A percentile compares a stretch with the other conserved stretches of the same genome.
Conservation (phyloP, 2,329 filamentous ascomycete genomes). For the Rutstroemia sp. region DNA sequence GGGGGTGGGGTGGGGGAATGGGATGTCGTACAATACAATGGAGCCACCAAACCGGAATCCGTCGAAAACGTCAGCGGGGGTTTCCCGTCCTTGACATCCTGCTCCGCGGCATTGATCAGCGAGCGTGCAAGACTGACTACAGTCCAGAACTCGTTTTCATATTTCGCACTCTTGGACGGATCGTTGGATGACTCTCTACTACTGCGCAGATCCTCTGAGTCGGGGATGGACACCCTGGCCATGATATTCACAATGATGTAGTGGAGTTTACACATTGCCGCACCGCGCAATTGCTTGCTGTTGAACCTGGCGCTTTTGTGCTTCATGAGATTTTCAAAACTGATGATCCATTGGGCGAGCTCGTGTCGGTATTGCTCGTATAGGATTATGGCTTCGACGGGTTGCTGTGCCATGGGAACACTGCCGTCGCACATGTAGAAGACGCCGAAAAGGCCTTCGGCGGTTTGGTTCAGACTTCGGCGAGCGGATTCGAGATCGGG, state of each 20-base stretch:
- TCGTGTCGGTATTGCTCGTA: slow-evolving; percentile 11
- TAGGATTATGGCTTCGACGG: slow-evolving; percentile 10
- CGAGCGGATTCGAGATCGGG: slow-evolving; percentile 20
- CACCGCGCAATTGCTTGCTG: slow-evolving; percentile 23
- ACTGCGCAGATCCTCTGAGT: not conserved
- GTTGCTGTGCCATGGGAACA: slow-evolving; percentile 16
- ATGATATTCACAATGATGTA: slow-evolving; percentile 21
- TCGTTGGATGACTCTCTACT: not conserved
- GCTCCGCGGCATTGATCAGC: slow-evolving; percentile 21
- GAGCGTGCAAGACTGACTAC: slow-evolving; percentile 22
- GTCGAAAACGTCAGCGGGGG: slow-evolving; percentile 22
- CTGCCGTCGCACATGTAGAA: slow-evolving; percentile 18
- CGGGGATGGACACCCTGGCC: slow-evolving; percentile 10
- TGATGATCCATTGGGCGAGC: slow-evolving; percentile 18
- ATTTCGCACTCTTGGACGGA: not conserved
- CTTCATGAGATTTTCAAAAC: slow-evolving; percentile 25
- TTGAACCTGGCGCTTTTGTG: slow-evolving; percentile 15
- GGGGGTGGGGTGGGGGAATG: too few species aligned
- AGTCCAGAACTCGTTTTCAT: slow-evolving; percentile 14
- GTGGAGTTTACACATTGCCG: slow-evolving; percentile 27
- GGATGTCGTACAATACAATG: slow-evolving; percentile 20
- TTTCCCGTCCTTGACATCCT: slow-evolving; percentile 20
- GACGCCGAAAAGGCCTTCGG: slow-evolving; percentile 21
- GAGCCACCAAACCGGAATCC: slow-evolving; percentile 25
- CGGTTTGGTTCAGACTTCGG: slow-evolving; percentile 16